Evolutionary conservation across 768 basidiomycete species (phyloP).

Genomic region (Termitomyces sp.): DNA sequence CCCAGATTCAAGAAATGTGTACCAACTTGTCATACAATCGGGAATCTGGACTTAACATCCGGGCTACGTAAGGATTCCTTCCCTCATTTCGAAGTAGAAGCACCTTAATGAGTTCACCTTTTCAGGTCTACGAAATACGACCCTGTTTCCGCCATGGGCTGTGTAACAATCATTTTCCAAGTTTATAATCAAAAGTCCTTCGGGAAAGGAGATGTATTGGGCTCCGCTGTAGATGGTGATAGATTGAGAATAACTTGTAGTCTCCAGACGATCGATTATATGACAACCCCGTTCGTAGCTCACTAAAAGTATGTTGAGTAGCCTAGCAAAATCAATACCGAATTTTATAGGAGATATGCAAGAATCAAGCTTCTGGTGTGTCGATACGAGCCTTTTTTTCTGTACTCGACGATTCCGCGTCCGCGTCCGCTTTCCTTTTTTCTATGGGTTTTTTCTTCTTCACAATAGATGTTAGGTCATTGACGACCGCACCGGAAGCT

Average conservation of each 20-base stretch:
- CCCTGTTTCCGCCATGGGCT: constrained; percentile 20
- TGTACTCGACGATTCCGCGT: constrained; percentile 35
- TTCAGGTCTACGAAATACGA: constrained; percentile 17
- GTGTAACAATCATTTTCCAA: constrained; percentile 16
- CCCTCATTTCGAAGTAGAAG: background rate
- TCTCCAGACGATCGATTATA: constrained; percentile 11
- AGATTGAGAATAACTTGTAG: constrained; percentile 17
- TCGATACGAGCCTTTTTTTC: constrained; percentile 69
- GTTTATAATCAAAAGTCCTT: constrained; percentile 19
- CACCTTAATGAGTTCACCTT: background rate
- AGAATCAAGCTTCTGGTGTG: constrained; percentile 18
- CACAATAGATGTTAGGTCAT: constrained; percentile 82
- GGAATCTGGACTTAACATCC: background rate
- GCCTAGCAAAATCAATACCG: background rate
- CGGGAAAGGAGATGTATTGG: constrained; percentile 17
- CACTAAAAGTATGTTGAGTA: background rate
- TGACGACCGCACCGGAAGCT: constrained; percentile 41
- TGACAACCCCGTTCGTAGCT: background rate
- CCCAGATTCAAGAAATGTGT: background rate
- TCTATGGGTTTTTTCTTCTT: constrained; percentile 64
- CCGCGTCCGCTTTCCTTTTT: constrained; percentile 73
- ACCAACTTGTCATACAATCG: background rate
- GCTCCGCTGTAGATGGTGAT: constrained; percentile 18
- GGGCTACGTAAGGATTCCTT: background rate
- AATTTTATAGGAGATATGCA: constrained; percentile 2